These are phyloP conservation scores for Fusarium tupiense DNA, from an alignment of 2,329 filamentous ascomycete species.

Conservation along the genomic window DNA sequence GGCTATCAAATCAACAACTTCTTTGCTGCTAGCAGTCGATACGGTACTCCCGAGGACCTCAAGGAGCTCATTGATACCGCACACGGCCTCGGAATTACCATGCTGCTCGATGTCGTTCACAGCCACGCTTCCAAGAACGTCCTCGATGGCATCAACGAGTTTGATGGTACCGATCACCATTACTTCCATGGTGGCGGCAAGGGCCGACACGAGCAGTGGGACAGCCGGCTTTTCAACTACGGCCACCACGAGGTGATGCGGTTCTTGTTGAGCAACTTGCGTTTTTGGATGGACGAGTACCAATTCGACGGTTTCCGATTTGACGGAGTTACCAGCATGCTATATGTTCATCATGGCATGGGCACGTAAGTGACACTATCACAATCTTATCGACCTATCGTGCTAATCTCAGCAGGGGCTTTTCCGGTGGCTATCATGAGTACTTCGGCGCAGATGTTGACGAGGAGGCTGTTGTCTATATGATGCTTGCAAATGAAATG, in stretches of 20 bases:
- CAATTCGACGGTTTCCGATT: slow-evolving; percentile 97
- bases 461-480: slow-evolving; percentile 91
- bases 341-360: slow-evolving; percentile 95
- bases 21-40: slow-evolving; percentile 96
- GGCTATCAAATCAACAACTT: slow-evolving; percentile 99
- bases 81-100: slow-evolving; percentile 87
- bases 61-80: slow-evolving; percentile 97
- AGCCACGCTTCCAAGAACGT: slow-evolving; percentile 99
- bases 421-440: slow-evolving; percentile 97
- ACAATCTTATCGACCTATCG: background rate
- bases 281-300: slow-evolving; percentile 99
- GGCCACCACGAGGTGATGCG: slow-evolving; percentile 92
- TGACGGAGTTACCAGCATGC: slow-evolving; percentile 98
- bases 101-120: slow-evolving; percentile 95
- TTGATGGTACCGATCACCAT: slow-evolving; percentile 92
- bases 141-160: slow-evolving; percentile 92
- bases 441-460: slow-evolving; percentile 93
- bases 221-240: slow-evolving; percentile 97
- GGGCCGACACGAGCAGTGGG: slow-evolving; percentile 93
- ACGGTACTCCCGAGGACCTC: slow-evolving; percentile 91
- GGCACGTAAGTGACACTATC: slow-evolving; percentile 75
- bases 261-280: slow-evolving; percentile 94
- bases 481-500: slow-evolving; percentile 97
- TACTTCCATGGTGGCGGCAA: slow-evolving; percentile 93
- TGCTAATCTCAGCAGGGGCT: slow-evolving; percentile 68